Conservation (phyloP, 139 green algal genomes). For the Pycnococcus provasolii region DNA sequence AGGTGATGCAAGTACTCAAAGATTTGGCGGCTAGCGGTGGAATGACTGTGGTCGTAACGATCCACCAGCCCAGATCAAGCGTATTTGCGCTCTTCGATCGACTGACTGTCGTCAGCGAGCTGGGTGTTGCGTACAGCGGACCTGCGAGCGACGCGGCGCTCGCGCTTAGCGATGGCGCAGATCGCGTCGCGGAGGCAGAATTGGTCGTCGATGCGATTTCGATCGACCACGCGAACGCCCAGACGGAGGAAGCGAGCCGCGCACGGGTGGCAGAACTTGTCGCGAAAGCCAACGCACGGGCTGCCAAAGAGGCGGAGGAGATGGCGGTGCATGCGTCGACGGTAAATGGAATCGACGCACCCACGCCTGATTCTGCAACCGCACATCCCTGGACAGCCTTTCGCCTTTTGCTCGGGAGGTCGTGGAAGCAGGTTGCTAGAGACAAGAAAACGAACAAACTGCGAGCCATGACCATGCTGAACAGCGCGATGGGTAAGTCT, state of each 20-base stretch:
- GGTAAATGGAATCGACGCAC: neutral
- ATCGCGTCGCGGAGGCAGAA: conserved; percentile 40
- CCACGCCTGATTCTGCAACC: neutral
- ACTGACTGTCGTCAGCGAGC: conserved; percentile 65
- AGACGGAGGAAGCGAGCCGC: conserved; percentile 38
- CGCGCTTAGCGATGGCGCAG: conserved; percentile 36
- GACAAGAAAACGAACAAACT: conserved; percentile 68
- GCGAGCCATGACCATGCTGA: conserved; percentile 56
- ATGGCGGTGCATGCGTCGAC: neutral
- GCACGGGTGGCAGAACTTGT: conserved; percentile 35
- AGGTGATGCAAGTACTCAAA: conserved; percentile 32
- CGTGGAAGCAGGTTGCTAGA: conserved; percentile 59
- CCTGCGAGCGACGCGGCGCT: conserved; percentile 25
- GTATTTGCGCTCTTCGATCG: conserved; percentile 88
- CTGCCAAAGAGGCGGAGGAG: neutral
- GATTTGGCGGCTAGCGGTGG: conserved; percentile 24
- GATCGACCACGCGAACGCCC: conserved; percentile 51
- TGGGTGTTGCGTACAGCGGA: conserved; percentile 49
- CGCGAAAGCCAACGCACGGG: neutral
- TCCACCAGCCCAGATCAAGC: conserved; percentile 40
- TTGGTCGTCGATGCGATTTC: conserved; percentile 79
- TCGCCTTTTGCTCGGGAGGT: conserved; percentile 44
- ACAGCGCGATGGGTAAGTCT: conserved; percentile 43
- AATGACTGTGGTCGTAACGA: conserved; percentile 31
- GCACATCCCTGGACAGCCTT: neutral